phyloP scores from a whole-genome alignment of 371 early-diverging fungal species.

The Conidiobolus incongruus region DNA sequence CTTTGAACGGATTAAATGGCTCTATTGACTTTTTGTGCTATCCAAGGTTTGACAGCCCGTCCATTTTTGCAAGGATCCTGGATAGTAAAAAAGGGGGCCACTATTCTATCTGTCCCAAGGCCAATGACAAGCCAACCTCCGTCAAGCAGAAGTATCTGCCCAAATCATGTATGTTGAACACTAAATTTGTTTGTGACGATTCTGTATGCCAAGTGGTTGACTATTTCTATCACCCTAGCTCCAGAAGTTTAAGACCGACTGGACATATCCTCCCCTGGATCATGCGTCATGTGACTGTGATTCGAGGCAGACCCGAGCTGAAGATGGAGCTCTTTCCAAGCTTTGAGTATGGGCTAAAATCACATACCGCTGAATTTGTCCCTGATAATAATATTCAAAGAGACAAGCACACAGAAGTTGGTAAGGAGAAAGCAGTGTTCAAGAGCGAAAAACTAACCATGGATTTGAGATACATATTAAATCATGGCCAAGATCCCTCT shows the following conservation, averaged over 20 bases:
- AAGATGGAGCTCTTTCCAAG: conserved; percentile 46
- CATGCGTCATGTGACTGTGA: conserved; percentile 33
- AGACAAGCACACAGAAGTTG: conserved; percentile 11
- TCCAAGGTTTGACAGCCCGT: conserved; percentile 60
- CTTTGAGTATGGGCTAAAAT: conserved; percentile 42
- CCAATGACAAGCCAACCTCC: background rate
- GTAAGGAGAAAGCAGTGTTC: conserved; percentile 16
- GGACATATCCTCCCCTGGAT: conserved; percentile 52
- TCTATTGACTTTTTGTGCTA: conserved; percentile 56
- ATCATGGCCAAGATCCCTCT: conserved; percentile 12
- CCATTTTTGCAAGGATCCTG: conserved; percentile 38
- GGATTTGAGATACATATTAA: conserved; percentile 32
- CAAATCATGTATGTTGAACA: conserved; percentile 46
- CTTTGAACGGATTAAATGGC: conserved; percentile 45
- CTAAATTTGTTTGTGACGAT: conserved; percentile 40
- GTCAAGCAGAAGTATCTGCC: conserved; percentile 26
- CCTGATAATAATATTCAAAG: conserved; percentile 7
- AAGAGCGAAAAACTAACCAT: conserved; percentile 14
- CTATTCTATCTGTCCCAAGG: conserved; percentile 1
- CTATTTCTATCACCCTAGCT: conserved; percentile 33
- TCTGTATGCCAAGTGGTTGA: conserved; percentile 41
- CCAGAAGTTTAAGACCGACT: conserved; percentile 7
- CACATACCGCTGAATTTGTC: conserved; percentile 26
- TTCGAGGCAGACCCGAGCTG: conserved; percentile 35
- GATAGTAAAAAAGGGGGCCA: conserved; percentile 25